Evolutionary conservation across 2,329 filamentous ascomycete genomes (phyloP).

Genomic region (Fusarium pseudoanthophilum): DNA sequence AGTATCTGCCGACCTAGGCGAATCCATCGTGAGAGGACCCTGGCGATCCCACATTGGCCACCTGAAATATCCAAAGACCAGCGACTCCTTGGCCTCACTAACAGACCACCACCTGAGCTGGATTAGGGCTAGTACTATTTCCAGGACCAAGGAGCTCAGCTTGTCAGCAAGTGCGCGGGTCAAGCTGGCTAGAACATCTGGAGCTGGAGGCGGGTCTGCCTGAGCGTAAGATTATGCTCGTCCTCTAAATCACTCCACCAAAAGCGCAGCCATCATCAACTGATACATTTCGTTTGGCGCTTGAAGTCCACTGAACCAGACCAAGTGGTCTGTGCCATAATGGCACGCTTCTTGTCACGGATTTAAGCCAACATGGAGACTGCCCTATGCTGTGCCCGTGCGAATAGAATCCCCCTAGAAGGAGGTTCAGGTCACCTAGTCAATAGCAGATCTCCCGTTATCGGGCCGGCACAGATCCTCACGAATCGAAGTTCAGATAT

Average conservation of each 20-base stretch:
- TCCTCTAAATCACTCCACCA: constrained; percentile 23
- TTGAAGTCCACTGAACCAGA: constrained; percentile 16
- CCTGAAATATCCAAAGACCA: constrained; percentile 2
- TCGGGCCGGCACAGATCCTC: constrained; percentile 38
- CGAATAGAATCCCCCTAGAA: constrained; percentile 23
- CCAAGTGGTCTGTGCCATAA: constrained; percentile 34
- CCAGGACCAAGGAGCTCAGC: constrained; percentile 5
- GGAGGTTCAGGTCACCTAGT: constrained; percentile 19
- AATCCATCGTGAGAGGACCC: constrained; percentile 39
- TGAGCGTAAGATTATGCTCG: constrained; percentile 31
- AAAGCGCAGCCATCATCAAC: constrained; percentile 36
- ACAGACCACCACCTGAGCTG: constrained; percentile 26
- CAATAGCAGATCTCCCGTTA: constrained; percentile 39
- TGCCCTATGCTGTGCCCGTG: constrained; percentile 21
- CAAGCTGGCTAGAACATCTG: constrained; percentile 14
- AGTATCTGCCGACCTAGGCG: constrained; percentile 7
- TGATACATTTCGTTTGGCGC: constrained; percentile 35
- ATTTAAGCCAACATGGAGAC: constrained; percentile 16
- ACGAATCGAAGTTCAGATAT: constrained; percentile 27
- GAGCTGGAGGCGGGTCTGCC: constrained; percentile 33
- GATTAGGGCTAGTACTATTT: neutral
- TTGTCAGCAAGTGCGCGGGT: constrained; percentile 13
- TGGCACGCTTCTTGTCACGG: constrained; percentile 26
- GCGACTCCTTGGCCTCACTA: constrained; percentile 24
- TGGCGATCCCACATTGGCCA: constrained; percentile 39